Base-by-base conservation (phyloP, 306 rosid genomes). In the Hippophae rhamnoides region DNA sequence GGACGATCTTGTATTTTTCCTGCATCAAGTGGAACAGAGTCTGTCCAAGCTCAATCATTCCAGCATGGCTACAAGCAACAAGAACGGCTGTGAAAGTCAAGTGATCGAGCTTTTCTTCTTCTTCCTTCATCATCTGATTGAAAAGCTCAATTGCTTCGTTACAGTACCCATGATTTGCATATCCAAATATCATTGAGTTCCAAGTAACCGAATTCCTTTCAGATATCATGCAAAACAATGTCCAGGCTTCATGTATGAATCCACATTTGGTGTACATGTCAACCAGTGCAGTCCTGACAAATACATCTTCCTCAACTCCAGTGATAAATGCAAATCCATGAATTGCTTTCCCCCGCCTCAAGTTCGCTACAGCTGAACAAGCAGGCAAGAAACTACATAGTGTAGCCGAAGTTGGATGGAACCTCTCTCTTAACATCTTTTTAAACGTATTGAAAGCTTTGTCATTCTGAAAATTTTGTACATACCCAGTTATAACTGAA, bases 211-310 rank as follows among this genome's bases (percentile, higher is more conserved):
- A 81, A 64, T 74, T 90, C 77, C 75, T 85, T 56, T 79, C 71
- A 7, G 78, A 62, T 85, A 87, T 87, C 67, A 42, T 75, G 58
- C 50, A 26, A 71, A 87, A 87, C 70, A 87, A 65, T 14, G 71
- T 63, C 78, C 64, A 76, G 0, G 94, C 90, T 54, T 84, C 85
- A 41, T 68, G 56, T 60, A 90, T 83, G 69, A 82, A 90, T 7
- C 96, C 97, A 42, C 95, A 90, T 81, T 90, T 90, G 26, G 96
- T 81, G 47, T 87, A 81, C 97, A 87, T 85, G 68, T 90, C 97
- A 72, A 90, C 83, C 42, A 90, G 78, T 57, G 96, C 96, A 76
- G 89, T 87, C 70, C 82, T 79, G 41, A 87, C 94, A 73, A 77
- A 85, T 41, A 83, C 56, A 73, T 84, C 89, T 58, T 72, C 73